A percentile compares a stretch with the other conserved stretches of the same genome.
phyloP scores from a whole-genome alignment of 2,329 filamentous ascomycete species.

The Westerdykella ornata region DNA sequence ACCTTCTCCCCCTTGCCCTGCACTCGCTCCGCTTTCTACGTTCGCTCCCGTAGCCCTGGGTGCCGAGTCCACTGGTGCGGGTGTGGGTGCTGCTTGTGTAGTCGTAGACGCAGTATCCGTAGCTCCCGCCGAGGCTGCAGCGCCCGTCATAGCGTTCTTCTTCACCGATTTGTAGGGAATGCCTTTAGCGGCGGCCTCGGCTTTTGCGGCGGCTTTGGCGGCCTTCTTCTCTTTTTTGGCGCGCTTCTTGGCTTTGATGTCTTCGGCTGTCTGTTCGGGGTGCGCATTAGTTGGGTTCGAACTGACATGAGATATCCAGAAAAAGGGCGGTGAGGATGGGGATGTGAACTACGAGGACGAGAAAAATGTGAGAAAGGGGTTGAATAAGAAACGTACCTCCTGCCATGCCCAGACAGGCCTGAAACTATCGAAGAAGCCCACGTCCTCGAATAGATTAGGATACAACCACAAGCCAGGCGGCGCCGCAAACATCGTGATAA shows the following conservation, averaged over 20 bases:
- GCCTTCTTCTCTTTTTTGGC: constrained; percentile 37
- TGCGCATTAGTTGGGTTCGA: constrained; percentile 4
- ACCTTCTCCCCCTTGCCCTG: neutral
- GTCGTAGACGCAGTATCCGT: constrained; percentile 13
- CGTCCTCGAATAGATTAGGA: constrained; percentile 96
- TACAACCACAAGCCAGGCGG: constrained; percentile 95
- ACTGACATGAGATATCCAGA: too few relatives aligned
- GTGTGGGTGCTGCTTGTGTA: constrained; percentile 1
- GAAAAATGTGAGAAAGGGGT: neutral
- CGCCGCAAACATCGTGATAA: constrained; percentile 76
- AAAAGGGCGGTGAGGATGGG: too few relatives aligned
- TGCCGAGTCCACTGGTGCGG: constrained; percentile 18
- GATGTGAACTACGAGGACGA: too few relatives aligned
- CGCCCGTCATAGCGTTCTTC: constrained; percentile 27
- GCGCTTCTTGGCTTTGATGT: constrained; percentile 42
- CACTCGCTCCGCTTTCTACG: constrained; percentile 9
- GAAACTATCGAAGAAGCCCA: constrained; percentile 97
- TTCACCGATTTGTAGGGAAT: constrained; percentile 23
- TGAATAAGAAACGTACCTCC: constrained; percentile 62
- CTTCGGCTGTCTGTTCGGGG: constrained; percentile 32
- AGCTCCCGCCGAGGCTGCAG: constrained; percentile 9
- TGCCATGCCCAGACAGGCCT: constrained; percentile 97
- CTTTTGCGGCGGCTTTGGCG: constrained; percentile 26
- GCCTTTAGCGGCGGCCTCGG: constrained; percentile 24
- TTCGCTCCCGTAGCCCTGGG: constrained; percentile 26